Percentiles rank a stretch among this genome's conserved stretches.
Evolutionary conservation across 2,329 filamentous ascomycete genomes (phyloP).

Genomic region (Alternaria triticimaculans): DNA sequence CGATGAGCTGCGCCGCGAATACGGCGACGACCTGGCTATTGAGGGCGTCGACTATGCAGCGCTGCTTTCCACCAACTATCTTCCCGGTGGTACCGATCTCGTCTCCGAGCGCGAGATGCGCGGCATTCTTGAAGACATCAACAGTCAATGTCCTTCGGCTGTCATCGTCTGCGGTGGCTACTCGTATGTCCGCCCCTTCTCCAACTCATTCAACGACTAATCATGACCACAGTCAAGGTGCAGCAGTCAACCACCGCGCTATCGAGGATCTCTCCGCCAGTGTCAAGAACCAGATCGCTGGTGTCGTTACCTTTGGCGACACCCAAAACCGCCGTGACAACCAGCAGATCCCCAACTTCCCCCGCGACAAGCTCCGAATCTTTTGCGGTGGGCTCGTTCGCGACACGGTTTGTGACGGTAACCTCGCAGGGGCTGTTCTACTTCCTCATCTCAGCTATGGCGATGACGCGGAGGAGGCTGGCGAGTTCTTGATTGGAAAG

Average conservation of each 20-base stretch:
- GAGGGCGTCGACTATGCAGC: conserved; percentile 5
- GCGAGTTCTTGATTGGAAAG: conserved; percentile 4
- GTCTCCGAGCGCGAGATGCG: conserved; percentile 1
- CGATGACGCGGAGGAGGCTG: neutral
- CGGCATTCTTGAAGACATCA: neutral
- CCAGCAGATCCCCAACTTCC: conserved; percentile 7
- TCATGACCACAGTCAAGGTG: neutral
- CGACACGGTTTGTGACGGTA: conserved; percentile 6
- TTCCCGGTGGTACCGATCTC: conserved; percentile 5
- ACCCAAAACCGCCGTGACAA: neutral
- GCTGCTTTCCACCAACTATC: conserved; percentile 4
- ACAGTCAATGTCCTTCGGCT: neutral
- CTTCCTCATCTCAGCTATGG: conserved; percentile 6
- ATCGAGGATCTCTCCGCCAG: conserved; percentile 1
- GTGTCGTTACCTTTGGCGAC: conserved; percentile 1
- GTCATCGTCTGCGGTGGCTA: conserved; percentile 2
- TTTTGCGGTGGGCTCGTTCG: conserved; percentile 1
- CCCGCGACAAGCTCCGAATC: neutral
- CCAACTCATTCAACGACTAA: neutral
- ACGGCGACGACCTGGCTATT: neutral
- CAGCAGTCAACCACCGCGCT: conserved; percentile 3
- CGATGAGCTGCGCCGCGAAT: conserved; percentile 6
- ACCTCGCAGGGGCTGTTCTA: conserved; percentile 1
- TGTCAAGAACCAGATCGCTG: conserved; percentile 4
- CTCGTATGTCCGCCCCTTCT: neutral